Evolutionary conservation across 495 filamentous ascomycete genomes (phyloP), one percentile per base, ranked within the genome.

Genomic region (Cercophora scortea): DNA sequence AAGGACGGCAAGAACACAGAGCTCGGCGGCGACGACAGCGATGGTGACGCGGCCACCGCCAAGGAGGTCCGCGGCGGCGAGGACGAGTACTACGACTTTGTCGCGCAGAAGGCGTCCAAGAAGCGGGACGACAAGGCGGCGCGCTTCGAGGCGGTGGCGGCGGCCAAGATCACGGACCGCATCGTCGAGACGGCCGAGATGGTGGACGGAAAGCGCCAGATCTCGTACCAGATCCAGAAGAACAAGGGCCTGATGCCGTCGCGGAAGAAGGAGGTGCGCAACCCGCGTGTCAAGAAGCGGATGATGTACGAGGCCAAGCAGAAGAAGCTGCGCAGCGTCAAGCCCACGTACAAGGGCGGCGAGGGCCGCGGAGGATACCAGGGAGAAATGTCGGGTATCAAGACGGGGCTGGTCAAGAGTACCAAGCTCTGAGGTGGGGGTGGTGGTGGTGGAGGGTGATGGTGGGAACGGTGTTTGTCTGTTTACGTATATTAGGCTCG

Each of bases 281-380:
- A 98, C 71, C 93, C 94, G 12, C 78, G 93, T 34, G 90, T 98
- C 50, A 98, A 97, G 85, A 98, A 96, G 87, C 79, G 88, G 71
- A 87, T 86, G 81, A 88, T 83, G 81, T 98, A 78, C 69, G 90
- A 92, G 60, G 83, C 87, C 56, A 95, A 94, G 78, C 85, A 89
- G 78, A 96, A 94, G 85, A 96, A 96, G 79, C 69, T 97, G 67
- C 79, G 78, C 45, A 90, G 84, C 65, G 82, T 87, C 66, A 88
- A 83, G 76, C 77, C 87, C 39, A 72, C 89, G 39, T 98, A 89
- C 69, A 87, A 87, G 72, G 92, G 90, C 60, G 92, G 90, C 35
- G 87, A 96, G 70, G 83, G 84, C 47, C 81, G 77, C 59, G 91
- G 93, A 59, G 88, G 89, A 8, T 98, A 98, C 72, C 81, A 77